phyloP scores from a whole-genome alignment of 495 filamentous ascomycete species.

The Xylaria longipes region DNA sequence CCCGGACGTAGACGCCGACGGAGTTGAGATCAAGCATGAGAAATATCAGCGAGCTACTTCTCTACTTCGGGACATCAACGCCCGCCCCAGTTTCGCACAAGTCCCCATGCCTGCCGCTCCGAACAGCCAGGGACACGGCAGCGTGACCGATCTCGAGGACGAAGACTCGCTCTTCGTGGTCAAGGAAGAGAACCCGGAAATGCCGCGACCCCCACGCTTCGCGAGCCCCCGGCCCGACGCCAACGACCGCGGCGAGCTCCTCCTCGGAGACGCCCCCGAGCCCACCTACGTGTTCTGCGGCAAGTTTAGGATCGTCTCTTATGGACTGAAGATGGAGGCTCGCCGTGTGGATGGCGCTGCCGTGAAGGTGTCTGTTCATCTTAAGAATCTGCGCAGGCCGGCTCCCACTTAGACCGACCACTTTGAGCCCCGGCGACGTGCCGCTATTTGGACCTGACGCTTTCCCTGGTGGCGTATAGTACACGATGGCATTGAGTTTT shows the following conservation, averaged over 20 bases:
- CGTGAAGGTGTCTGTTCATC: constrained; percentile 15
- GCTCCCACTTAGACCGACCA: background rate
- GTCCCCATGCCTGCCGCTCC: background rate
- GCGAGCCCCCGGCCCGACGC: background rate
- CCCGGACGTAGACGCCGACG: background rate
- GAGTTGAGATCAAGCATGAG: background rate
- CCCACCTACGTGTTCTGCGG: background rate
- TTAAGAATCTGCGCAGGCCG: constrained; percentile 7
- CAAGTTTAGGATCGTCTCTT: constrained; percentile 1
- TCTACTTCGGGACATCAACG: background rate
- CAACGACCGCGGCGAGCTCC: background rate
- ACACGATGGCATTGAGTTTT: background rate
- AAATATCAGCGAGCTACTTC: background rate
- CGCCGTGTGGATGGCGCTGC: background rate
- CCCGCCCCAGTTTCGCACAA: background rate
- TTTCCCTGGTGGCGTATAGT: background rate
- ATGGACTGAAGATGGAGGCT: constrained; percentile 17
- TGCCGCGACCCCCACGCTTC: background rate
- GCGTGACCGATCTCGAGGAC: background rate
- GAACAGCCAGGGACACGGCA: background rate
- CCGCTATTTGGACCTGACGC: background rate
- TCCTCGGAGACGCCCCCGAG: background rate
- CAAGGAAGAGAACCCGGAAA: background rate
- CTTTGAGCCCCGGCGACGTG: background rate
- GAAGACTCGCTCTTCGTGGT: background rate